A percentile compares a stretch with the other conserved stretches of the same genome.
Conservation (phyloP, 192 early-diverging fungal genomes). For the Coemansia guatemalensis region DNA sequence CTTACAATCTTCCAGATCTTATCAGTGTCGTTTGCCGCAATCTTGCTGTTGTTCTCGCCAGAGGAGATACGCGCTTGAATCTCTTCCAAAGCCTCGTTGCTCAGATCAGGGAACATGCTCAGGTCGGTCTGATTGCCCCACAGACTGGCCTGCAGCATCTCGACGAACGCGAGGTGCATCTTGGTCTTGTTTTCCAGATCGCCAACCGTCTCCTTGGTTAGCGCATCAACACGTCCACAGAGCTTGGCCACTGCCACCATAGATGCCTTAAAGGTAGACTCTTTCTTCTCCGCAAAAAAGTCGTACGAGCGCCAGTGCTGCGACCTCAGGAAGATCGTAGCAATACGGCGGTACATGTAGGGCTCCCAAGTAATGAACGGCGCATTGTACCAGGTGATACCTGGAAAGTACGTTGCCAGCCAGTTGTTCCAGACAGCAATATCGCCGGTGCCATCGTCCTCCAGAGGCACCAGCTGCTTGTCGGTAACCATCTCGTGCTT, state of each 20-base stretch:
- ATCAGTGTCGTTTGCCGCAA: constrained; percentile 74
- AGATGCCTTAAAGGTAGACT: constrained; percentile 66
- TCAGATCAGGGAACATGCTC: constrained; percentile 73
- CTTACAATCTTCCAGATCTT: constrained; percentile 61
- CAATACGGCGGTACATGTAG: constrained; percentile 77
- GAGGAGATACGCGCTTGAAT: constrained; percentile 61
- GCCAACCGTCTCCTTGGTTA: constrained; percentile 23
- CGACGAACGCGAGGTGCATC: constrained; percentile 59
- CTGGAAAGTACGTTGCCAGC: constrained; percentile 55
- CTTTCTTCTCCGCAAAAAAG: constrained; percentile 70
- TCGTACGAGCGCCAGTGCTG: constrained; percentile 69
- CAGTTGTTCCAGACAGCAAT: constrained; percentile 65
- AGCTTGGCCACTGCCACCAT: constrained; percentile 64
- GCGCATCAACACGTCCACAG: constrained; percentile 57
- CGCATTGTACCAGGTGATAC: constrained; percentile 68
- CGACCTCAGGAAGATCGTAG: constrained; percentile 57
- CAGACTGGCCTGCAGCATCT: constrained; percentile 71
- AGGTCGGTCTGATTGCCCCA: constrained; percentile 93
- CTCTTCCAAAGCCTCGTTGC: constrained; percentile 64
- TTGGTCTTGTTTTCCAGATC: constrained; percentile 14
- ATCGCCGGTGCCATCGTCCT: constrained; percentile 57
- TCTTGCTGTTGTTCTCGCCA: constrained; percentile 51
- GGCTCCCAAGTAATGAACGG: constrained; percentile 86
- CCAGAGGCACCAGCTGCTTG: constrained; percentile 52
- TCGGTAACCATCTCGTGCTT: constrained; percentile 75